Conservation (phyloP, 2,329 filamentous ascomycete species). For the Fusarium sp. region DNA sequence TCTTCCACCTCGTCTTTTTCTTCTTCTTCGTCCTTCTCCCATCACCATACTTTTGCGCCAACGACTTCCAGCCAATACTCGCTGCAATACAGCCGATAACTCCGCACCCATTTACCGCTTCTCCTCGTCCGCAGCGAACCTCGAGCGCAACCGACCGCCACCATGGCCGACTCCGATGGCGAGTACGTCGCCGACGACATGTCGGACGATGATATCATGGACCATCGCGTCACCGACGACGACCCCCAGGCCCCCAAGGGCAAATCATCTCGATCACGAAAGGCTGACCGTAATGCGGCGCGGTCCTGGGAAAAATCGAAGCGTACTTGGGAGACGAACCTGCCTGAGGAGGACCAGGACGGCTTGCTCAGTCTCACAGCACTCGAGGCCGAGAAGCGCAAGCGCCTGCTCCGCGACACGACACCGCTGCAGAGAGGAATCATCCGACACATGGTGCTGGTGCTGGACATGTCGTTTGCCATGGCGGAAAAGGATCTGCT, state of each 20-base stretch:
- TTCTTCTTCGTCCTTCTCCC: conserved; percentile 1
- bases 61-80: not conserved
- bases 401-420: conserved; percentile 89
- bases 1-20: conserved; percentile 20
- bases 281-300: conserved; percentile 58
- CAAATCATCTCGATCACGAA: conserved; percentile 50
- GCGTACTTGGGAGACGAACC: conserved; percentile 80
- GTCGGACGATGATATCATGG: conserved; percentile 76
- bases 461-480: conserved; percentile 92
- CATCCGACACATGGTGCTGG: conserved; percentile 93
- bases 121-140: not conserved
- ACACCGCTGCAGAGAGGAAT: conserved; percentile 97
- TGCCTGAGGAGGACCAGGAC: conserved; percentile 79
- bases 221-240: conserved; percentile 62
- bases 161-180: conserved; percentile 82
- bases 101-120: not conserved
- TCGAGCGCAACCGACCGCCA: conserved; percentile 1
- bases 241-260: conserved; percentile 50
- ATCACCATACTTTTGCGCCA: not conserved
- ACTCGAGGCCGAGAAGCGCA: conserved; percentile 86
- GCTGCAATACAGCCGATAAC: not conserved
- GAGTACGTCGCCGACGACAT: conserved; percentile 76
- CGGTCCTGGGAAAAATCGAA: conserved; percentile 78
- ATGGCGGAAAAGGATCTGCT: conserved; percentile 97
- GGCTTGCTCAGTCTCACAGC: conserved; percentile 84